Conservation (phyloP, 1,284 basidiomycete species). For the Austroboletus novae-zelandiae region DNA sequence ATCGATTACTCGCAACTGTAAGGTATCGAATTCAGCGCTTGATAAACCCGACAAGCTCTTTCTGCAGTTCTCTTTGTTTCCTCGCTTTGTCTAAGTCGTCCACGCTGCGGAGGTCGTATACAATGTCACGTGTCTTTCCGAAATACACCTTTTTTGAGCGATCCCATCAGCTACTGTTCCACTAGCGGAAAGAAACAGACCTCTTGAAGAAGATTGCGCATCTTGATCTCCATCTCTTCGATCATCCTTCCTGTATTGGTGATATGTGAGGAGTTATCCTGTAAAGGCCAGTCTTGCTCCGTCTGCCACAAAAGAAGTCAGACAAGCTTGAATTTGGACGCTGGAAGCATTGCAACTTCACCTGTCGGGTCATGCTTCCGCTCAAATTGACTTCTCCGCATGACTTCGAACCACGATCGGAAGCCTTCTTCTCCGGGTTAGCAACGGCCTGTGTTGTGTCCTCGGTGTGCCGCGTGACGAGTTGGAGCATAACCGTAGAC, state of each 20-base stretch:
- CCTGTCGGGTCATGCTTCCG: conserved; percentile 97
- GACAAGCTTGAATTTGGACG: conserved; percentile 9
- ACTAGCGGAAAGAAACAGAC: conserved; percentile 33
- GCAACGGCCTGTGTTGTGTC: conserved; percentile 35
- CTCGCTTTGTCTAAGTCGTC: conserved; percentile 84
- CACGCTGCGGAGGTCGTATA: conserved; percentile 85
- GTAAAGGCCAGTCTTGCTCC: conserved; percentile 83
- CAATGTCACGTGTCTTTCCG: conserved; percentile 95
- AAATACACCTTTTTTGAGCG: conserved; percentile 80
- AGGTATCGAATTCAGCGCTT: conserved; percentile 49
- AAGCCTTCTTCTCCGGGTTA: conserved; percentile 35
- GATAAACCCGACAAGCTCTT: conserved; percentile 91
- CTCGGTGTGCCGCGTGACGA: conserved; percentile 60
- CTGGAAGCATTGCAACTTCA: conserved; percentile 35
- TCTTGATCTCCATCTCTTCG: conserved; percentile 99
- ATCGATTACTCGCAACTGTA: conserved; percentile 11
- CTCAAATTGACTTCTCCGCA: conserved; percentile 83
- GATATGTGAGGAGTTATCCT: conserved; percentile 80
- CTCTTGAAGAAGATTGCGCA: conserved; percentile 94
- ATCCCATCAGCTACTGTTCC: conserved; percentile 5
- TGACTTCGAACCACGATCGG: conserved; percentile 48
- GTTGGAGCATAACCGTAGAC: conserved; percentile 96
- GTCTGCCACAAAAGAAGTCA: conserved; percentile 45
- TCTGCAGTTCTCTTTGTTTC: conserved; percentile 84
- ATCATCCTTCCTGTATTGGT: conserved; percentile 92